Base-by-base conservation (phyloP, 2,329 filamentous ascomycete species). In the Emergomyces orientalis region DNA sequence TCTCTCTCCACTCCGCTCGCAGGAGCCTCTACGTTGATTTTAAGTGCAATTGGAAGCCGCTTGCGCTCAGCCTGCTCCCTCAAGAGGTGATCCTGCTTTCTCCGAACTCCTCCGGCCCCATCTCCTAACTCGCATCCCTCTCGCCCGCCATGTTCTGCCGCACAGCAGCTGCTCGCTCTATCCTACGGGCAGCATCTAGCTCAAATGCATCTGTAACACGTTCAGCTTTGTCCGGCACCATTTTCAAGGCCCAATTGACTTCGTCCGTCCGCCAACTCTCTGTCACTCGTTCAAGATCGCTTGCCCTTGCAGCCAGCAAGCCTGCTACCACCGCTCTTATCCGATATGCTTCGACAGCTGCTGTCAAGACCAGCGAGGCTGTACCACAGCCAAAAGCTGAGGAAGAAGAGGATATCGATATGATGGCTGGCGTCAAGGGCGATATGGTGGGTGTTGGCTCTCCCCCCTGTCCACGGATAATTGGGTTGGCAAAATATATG, bases 381-480 rank as follows among this genome's bases (percentile, higher is more conserved):
- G 77, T 80, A 65, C 76, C 75, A 83, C 86, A 6, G n/a, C 43
- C 0, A 65, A 67, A 76, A 62, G 74, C 72, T 56, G 68, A 67
- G 60, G 62, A 69, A 59, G 78, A 78, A 52, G 70, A 75, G 59
- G 78, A 80, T 59, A 68, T 73, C 57, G 80, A 82, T 66, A 79
- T 83, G 77, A 76, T 81, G 71, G 79, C 76, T 57, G 80, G 80
- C 57, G 77, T 85, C 64, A 80, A 77, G 68, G 71, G 76, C 60
- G 83, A 85, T 70, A 71, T 90, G 71, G 88, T 89, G 80, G 51
- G 82, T 77, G 60, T 39, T 30, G 52, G 37, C 25, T 25, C n/a
- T 27, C 55, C 13, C 37, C 39, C 2, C 8, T n/a, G 1, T 27
- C 54, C 5, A 54, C 32, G 4, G 34, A 4, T 37, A 37, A 37